Evolutionary conservation across 805 yeast genomes (phyloP), one percentile per base, ranked within the genome.

Genomic region (Candida coquimbonensis): DNA sequence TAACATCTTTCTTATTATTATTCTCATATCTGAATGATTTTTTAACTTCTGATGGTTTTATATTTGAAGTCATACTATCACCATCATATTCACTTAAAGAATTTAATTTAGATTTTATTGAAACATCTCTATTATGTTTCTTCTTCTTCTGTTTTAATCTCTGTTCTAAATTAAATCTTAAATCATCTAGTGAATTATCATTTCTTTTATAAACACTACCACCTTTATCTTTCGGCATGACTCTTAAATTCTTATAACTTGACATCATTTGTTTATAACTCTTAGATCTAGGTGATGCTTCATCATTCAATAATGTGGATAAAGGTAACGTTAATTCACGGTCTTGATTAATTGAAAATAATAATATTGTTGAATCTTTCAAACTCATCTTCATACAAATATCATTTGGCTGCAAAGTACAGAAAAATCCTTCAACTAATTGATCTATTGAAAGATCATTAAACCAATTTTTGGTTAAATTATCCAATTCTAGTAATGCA

Each of bases 381-480:
- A 65, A 64, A 26, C 55, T 57, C 17, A 74, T 60, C 45, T 62
- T 61, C 9, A 72, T 41, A 54, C 81, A 75, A 44, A 60, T 66
- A 14, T 60, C 54, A 6, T 49, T 45, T 1, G 31, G 31, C 3
- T 48, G 29, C 5, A 69, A 57, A 4, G 74, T 68, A 49, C 80
- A 76, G 49, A 72, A 72, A 2, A 61, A 59, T 0, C 78, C 73
- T 39, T 67, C 66, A 3, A 73, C 49, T 32, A 75, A 57, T 27
- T 61, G 60, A 14, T 57, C 55, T 42, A 65, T 59, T 13, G 62
- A 57, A 12, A 65, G 48, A 9, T 57, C 59, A 21, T 57, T 54
- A 3, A 65, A 52, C 79, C 78, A 75, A 12, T 56, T 59, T 25
- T 54, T 52, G 0, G 77, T 73, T 53, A 75, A 63, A 1, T 52